Conservation (phyloP, 495 filamentous ascomycete species). For the Parathielavia hyrcaniae region DNA sequence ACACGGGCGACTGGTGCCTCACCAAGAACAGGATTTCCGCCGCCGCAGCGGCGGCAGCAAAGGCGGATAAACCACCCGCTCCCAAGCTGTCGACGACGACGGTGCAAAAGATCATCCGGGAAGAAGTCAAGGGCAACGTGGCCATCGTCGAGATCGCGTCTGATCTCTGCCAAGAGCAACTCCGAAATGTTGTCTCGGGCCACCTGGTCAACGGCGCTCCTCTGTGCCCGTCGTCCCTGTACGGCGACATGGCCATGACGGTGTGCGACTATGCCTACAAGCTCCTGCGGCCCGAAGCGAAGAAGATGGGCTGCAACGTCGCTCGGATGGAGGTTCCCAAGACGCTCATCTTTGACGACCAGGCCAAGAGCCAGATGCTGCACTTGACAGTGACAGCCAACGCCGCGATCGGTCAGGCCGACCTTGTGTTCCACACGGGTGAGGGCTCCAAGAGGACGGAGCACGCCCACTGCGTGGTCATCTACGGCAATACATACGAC, state of each 20-base stretch:
- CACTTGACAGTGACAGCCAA: slow-evolving; percentile 40
- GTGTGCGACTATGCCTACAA: slow-evolving; percentile 62
- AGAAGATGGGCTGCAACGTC: slow-evolving; percentile 54
- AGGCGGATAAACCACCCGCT: slow-evolving; percentile 46
- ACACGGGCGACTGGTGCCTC: slow-evolving; percentile 61
- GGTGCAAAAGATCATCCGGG: slow-evolving; percentile 51
- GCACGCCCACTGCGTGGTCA: slow-evolving; percentile 49
- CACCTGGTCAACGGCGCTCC: slow-evolving; percentile 62
- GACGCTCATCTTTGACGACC: slow-evolving; percentile 57
- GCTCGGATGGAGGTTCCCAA: slow-evolving; percentile 63
- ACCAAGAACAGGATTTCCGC: slow-evolving; percentile 63
- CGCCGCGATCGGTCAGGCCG: slow-evolving; percentile 34
- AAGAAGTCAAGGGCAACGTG: slow-evolving; percentile 48
- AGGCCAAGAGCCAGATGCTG: slow-evolving; percentile 47
- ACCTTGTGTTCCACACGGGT: slow-evolving; percentile 39
- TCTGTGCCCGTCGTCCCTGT: slow-evolving; percentile 54
- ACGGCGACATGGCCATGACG: slow-evolving; percentile 73
- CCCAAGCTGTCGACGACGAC: slow-evolving; percentile 45
- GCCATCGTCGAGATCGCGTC: slow-evolving; percentile 59
- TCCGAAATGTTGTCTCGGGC: slow-evolving; percentile 58
- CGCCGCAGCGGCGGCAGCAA: slow-evolving; percentile 34
- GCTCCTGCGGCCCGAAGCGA: slow-evolving; percentile 47
- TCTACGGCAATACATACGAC: slow-evolving; percentile 39
- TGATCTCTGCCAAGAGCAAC: slow-evolving; percentile 54
- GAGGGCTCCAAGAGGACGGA: slow-evolving; percentile 40